These are phyloP conservation scores for Clonostachys solani DNA, from an alignment of 2,329 filamentous ascomycete genomes.

Conservation along the genomic window DNA sequence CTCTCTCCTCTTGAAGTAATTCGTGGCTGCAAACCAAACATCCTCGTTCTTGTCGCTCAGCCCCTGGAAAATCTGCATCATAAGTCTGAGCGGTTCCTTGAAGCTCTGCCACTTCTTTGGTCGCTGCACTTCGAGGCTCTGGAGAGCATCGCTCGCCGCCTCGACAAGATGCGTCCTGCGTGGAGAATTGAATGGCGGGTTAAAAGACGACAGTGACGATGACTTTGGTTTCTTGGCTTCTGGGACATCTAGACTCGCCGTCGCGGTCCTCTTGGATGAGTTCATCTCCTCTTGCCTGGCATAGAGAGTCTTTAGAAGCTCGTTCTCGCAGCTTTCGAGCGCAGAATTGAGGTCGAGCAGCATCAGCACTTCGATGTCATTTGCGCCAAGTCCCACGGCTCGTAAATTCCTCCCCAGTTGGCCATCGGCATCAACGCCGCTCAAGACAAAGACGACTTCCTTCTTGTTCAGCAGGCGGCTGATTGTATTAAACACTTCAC, in stretches of 20 bases:
- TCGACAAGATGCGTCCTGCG: conserved; percentile 72
- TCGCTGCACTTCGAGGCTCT: conserved; percentile 55
- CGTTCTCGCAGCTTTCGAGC: conserved; percentile 91
- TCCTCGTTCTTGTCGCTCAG: conserved; percentile 84
- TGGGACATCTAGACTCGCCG: conserved; percentile 45
- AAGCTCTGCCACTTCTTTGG: conserved; percentile 77
- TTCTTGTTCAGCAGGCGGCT: conserved; percentile 77
- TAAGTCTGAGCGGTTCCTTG: conserved; percentile 83
- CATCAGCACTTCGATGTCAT: conserved; percentile 70
- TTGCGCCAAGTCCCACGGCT: conserved; percentile 76
- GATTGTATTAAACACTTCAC: conserved; percentile 90
- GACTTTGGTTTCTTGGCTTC: conserved; percentile 11
- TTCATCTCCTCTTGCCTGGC: conserved; percentile 59
- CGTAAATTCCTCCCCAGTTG: conserved; percentile 74
- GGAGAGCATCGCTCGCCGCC: conserved; percentile 73
- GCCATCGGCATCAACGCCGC: conserved; percentile 72
- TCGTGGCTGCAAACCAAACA: conserved; percentile 82
- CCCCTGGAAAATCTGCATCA: conserved; percentile 93
- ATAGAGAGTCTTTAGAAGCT: conserved; percentile 79
- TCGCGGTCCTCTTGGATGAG: conserved; percentile 35
- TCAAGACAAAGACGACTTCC: conserved; percentile 76
- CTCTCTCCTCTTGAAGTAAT: conserved; percentile 70
- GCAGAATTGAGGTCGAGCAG: conserved; percentile 91
- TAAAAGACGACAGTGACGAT: conserved; percentile 25
- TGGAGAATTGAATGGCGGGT: conserved; percentile 66